These are phyloP conservation scores for Pseudogymnoascus sp. DNA, from an alignment of 2,329 filamentous ascomycete genomes.

Conservation along the genomic window DNA sequence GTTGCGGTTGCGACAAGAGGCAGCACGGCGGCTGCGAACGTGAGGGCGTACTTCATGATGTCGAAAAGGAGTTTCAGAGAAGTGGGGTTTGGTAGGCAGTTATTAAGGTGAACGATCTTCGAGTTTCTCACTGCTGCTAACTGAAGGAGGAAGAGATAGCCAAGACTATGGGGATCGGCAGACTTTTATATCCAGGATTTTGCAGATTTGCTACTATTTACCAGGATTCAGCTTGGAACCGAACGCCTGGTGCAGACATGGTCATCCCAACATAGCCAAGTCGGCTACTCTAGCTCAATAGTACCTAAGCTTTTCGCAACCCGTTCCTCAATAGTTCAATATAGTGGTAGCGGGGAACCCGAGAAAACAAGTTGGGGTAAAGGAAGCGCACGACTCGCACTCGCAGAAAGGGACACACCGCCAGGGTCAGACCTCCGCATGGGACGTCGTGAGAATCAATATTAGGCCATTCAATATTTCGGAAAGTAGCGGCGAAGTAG, in stretches of 20 bases:
- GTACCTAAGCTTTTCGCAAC: background rate
- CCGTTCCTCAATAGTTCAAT: background rate
- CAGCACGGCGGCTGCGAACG: background rate
- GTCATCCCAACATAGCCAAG: background rate
- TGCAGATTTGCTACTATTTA: background rate
- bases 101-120: background rate
- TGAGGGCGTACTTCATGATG: background rate
- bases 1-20: background rate
- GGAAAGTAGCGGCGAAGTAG: too few relatives aligned
- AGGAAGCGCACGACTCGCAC: too few relatives aligned
- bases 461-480: too few relatives aligned
- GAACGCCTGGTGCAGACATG: background rate
- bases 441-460: too few relatives aligned
- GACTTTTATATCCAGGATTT: background rate
- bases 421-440: too few relatives aligned
- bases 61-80: background rate
- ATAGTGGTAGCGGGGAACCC: too few relatives aligned
- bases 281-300: background rate
- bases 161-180: background rate
- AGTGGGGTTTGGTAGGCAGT: background rate
- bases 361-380: too few relatives aligned
- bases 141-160: background rate
- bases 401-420: too few relatives aligned
- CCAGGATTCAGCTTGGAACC: background rate
- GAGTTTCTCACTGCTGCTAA: background rate